A percentile compares a stretch with the other conserved stretches of the same genome.
phyloP scores from a whole-genome alignment of 1,139 yeast species.

The Magnusiomyces paraingens region DNA sequence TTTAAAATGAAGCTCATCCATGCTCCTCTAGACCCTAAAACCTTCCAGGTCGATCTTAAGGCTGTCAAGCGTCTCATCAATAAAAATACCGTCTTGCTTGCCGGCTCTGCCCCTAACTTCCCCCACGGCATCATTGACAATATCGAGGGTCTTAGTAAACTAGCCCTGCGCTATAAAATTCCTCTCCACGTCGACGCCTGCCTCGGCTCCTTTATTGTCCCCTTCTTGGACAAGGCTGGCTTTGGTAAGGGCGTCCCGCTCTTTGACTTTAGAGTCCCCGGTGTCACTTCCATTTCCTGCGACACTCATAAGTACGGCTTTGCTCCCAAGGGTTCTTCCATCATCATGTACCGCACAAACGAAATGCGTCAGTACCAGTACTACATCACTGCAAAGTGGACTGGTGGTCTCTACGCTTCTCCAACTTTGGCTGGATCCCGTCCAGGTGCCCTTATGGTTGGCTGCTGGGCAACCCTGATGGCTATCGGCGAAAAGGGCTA shows the following conservation, averaged over 20 bases:
- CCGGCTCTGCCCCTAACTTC: conserved; percentile 93
- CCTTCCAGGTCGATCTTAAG: conserved; percentile 59
- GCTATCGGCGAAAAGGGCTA: conserved; percentile 79
- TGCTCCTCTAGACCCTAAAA: conserved; percentile 65
- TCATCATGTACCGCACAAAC: conserved; percentile 75
- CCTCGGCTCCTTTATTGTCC: conserved; percentile 82
- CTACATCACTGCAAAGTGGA: conserved; percentile 78
- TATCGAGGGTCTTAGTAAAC: conserved; percentile 59
- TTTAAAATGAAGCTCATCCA: conserved; percentile 81
- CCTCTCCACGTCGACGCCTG: conserved; percentile 96
- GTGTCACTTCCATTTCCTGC: conserved; percentile 96
- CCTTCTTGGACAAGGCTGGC: conserved; percentile 66
- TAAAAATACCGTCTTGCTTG: conserved; percentile 70
- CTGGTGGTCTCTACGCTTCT: conserved; percentile 93
- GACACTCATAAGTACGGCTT: conserved; percentile 98
- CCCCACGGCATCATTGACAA: conserved; percentile 96
- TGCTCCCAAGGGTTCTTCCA: conserved; percentile 94
- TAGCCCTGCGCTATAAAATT: conserved; percentile 58
- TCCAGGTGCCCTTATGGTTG: conserved; percentile 95
- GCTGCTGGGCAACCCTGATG: conserved; percentile 93
- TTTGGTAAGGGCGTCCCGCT: conserved; percentile 47
- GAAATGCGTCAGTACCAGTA: conserved; percentile 74
- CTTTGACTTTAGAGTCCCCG: conserved; percentile 84
- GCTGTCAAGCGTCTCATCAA: conserved; percentile 64
- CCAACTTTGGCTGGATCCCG: conserved; percentile 96